Percentiles rank a stretch among this genome's conserved stretches.
Conservation (phyloP, 345 rosid genomes). For the Reutealis trisperma region DNA sequence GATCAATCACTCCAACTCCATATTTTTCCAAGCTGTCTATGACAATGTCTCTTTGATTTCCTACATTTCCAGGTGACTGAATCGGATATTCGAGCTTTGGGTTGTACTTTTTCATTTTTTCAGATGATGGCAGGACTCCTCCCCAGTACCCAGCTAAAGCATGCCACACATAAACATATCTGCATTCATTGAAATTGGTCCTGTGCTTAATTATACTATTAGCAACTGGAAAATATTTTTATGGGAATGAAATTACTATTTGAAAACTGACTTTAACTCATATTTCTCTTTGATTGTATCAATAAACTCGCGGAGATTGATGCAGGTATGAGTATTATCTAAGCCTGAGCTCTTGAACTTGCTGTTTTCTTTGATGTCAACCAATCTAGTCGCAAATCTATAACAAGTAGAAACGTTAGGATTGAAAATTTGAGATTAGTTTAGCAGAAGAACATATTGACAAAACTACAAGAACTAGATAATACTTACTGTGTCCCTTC, state of each 20-base stretch:
- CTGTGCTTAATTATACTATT: constrained; percentile 1
- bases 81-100: constrained; percentile 47
- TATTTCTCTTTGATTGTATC: constrained; percentile 36
- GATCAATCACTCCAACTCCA: constrained; percentile 49
- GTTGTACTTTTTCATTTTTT: constrained; percentile 50
- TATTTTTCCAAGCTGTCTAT: constrained; percentile 45
- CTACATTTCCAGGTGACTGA: constrained; percentile 46
- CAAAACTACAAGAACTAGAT: neutral
- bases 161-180: constrained; percentile 62
- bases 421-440: neutral
- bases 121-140: constrained; percentile 54
- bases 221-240: constrained; percentile 1
- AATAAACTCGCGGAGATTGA: constrained; percentile 40
- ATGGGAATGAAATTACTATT: neutral
- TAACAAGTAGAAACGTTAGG: constrained; percentile 6
- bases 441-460: neutral
- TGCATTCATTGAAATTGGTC: constrained; percentile 27
- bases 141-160: constrained; percentile 69
- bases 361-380: constrained; percentile 50
- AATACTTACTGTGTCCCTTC: constrained; percentile 48
- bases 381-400: constrained; percentile 59
- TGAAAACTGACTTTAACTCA: constrained; percentile 38
- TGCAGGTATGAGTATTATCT: constrained; percentile 15
- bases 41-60: constrained; percentile 38
- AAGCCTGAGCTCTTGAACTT: constrained; percentile 46